These are phyloP conservation scores for Tetrapyrgos nigripes DNA, from an alignment of 1,284 basidiomycete genomes.

Conservation along the genomic window DNA sequence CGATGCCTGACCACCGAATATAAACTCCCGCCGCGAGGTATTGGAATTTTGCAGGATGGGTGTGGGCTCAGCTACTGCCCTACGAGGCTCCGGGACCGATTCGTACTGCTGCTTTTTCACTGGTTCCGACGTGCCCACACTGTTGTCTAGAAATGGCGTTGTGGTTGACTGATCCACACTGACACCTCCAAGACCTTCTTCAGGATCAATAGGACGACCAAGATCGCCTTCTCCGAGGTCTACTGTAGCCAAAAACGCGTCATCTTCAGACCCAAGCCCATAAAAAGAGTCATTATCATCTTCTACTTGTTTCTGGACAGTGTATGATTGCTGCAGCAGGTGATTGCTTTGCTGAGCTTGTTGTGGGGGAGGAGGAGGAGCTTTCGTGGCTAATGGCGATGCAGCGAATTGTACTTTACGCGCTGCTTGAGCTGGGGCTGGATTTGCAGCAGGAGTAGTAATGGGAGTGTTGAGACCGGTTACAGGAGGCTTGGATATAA, in stretches of 20 bases:
- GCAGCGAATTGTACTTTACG: slow-evolving; percentile 22
- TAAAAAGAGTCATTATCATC: slow-evolving; percentile 41
- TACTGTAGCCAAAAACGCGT: slow-evolving; percentile 62
- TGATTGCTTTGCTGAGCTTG: neutral
- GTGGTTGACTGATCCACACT: slow-evolving; percentile 1
- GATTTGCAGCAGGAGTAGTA: slow-evolving; percentile 20
- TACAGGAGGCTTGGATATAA: slow-evolving; percentile 13
- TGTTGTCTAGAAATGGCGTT: neutral
- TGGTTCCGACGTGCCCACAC: neutral
- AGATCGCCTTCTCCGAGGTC: slow-evolving; percentile 62
- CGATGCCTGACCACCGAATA: neutral
- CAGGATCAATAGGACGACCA: slow-evolving; percentile 55
- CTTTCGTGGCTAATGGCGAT: slow-evolving; percentile 9
- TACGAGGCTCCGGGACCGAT: neutral
- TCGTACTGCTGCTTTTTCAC: neutral
- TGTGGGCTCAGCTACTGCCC: neutral
- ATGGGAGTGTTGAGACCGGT: slow-evolving; percentile 24
- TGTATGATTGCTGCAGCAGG: slow-evolving; percentile 1
- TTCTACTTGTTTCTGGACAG: slow-evolving; percentile 13
- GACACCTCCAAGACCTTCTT: slow-evolving; percentile 38
- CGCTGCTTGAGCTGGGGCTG: slow-evolving; percentile 6
- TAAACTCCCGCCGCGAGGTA: neutral
- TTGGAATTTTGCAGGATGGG: neutral
- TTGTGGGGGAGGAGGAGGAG: neutral
- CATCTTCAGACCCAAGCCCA: slow-evolving; percentile 65